A percentile compares a stretch with the other conserved stretches of the same genome.
Evolutionary conservation across 208 protist genomes (phyloP).

Genomic region (Wallacemonas sp.): DNA sequence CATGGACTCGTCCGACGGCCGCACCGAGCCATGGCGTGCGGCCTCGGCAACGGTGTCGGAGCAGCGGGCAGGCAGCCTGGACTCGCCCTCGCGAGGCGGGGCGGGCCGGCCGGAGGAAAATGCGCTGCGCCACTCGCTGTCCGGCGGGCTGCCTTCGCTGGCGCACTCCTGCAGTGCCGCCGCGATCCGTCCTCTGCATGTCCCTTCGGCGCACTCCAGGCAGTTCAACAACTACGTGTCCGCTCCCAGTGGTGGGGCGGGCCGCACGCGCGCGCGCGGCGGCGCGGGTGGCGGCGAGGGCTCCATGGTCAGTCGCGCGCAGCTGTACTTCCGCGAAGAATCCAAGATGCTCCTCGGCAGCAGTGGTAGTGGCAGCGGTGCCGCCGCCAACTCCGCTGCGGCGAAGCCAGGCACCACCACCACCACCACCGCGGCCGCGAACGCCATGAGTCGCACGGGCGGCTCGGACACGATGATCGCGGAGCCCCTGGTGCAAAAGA

Average conservation of each 20-base stretch:
- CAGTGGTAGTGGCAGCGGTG: neutral
- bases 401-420: neutral
- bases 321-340: slow-evolving; percentile 18
- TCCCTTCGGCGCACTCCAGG: neutral
- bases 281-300: neutral
- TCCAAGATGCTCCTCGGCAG: slow-evolving; percentile 8
- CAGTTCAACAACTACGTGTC: slow-evolving; percentile 5
- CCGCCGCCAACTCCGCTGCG: neutral
- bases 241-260: neutral
- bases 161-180: neutral
- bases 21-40: neutral
- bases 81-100: neutral
- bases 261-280: neutral
- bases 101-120: neutral
- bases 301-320: neutral
- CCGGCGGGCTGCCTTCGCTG: neutral
- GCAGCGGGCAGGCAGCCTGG: neutral
- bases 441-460: neutral
- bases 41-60: neutral
- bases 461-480: neutral
- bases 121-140: slow-evolving; percentile 4
- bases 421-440: neutral
- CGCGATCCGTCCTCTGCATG: neutral
- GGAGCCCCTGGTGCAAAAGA: slow-evolving; percentile 29
- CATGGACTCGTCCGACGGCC: neutral